These are phyloP conservation scores for Schwanniomyces sp. DNA, from an alignment of 805 yeast species.

Conservation along the genomic window DNA sequence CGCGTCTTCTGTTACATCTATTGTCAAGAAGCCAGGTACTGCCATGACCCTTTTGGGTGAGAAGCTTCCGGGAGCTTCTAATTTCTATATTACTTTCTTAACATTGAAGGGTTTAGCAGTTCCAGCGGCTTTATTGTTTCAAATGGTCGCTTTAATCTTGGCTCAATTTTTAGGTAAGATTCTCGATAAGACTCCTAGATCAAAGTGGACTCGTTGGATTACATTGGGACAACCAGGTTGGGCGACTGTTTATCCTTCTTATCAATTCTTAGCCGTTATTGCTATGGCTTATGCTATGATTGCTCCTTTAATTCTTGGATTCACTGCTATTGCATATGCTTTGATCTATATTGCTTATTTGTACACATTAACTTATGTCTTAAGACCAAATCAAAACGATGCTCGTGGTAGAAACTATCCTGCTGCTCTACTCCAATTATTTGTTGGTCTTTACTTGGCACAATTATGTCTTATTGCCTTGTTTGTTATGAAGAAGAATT, in stretches of 20 bases:
- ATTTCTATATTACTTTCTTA: conserved; percentile 84
- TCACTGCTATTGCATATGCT: conserved; percentile 58
- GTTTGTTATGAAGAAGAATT: conserved; percentile 73
- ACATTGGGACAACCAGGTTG: conserved; percentile 66
- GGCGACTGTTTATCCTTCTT: conserved; percentile 81
- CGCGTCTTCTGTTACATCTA: conserved; percentile 72
- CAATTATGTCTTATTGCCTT: conserved; percentile 69
- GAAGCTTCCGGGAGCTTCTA: conserved; percentile 85
- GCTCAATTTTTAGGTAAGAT: conserved; percentile 68
- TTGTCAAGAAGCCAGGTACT: conserved; percentile 59
- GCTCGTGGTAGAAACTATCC: conserved; percentile 75
- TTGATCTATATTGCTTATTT: conserved; percentile 61
- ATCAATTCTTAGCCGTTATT: conserved; percentile 73
- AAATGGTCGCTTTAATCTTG: conserved; percentile 69
- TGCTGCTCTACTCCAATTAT: conserved; percentile 67
- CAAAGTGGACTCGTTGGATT: conserved; percentile 79
- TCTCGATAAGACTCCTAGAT: conserved; percentile 86
- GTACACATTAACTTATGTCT: conserved; percentile 65
- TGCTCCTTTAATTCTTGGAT: conserved; percentile 69
- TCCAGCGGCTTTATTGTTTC: conserved; percentile 75
- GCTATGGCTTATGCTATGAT: conserved; percentile 75
- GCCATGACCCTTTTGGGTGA: conserved; percentile 77
- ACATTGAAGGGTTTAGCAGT: conserved; percentile 77
- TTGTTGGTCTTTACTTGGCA: conserved; percentile 69
- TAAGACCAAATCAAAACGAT: conserved; percentile 55